These are phyloP conservation scores for Neckera pumila DNA, from an alignment of 225 moss, liverwort and hornwort genomes.

Conservation along the genomic window DNA sequence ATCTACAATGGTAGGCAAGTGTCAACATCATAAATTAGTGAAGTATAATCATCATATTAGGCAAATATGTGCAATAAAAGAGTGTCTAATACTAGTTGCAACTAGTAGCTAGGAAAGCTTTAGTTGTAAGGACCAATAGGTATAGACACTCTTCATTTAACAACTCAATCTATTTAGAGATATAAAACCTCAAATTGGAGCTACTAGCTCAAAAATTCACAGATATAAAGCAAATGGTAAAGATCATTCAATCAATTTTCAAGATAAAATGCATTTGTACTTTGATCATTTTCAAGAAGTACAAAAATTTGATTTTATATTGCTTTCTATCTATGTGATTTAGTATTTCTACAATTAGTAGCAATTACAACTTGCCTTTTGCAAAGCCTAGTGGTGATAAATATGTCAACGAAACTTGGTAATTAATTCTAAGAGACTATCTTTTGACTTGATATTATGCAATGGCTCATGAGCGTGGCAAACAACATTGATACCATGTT, in stretches of 20 bases:
- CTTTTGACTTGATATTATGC: not conserved
- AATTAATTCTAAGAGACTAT: not conserved
- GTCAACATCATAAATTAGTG: too few species aligned
- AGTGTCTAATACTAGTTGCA: not conserved
- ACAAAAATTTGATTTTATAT: not conserved
- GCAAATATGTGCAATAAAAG: not conserved
- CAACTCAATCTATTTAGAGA: not conserved
- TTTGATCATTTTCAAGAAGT: not conserved
- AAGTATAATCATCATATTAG: too few species aligned
- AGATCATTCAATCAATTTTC: not conserved
- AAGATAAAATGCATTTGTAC: too few species aligned
- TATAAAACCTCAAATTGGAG: too few species aligned
- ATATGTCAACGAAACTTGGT: not conserved
- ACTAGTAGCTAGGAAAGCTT: not conserved
- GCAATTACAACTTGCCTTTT: not conserved
- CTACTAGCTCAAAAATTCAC: too few species aligned
- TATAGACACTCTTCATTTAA: not conserved
- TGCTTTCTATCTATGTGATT: not conserved
- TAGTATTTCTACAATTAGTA: too few species aligned
- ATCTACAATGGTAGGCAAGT: too few species aligned
- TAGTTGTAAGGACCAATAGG: too few species aligned
- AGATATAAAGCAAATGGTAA: not conserved
- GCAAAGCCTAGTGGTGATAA: rapidly evolving
- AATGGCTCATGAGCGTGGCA: not conserved
- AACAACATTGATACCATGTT: not conserved